These are phyloP conservation scores for Talinum fruticosum DNA, from an alignment of 148 eudicot genomes.

Conservation along the genomic window DNA sequence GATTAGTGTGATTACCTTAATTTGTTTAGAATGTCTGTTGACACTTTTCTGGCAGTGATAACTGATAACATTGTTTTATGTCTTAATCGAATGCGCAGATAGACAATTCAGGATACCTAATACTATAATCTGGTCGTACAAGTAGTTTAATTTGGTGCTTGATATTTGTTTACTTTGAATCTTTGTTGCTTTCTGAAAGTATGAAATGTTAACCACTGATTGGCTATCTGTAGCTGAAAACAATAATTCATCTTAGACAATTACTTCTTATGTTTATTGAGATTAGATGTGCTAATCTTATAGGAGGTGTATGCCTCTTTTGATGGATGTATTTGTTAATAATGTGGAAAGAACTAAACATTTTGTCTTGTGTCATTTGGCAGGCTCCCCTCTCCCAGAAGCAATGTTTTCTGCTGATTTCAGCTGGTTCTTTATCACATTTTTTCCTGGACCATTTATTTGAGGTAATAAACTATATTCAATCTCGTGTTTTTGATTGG, in stretches of 20 bases:
- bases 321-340: background rate
- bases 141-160: background rate
- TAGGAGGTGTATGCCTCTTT: background rate
- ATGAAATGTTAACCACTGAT: background rate
- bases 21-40: background rate
- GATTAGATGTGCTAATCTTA: background rate
- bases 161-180: background rate
- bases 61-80: background rate
- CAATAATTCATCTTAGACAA: background rate
- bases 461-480: slow-evolving; percentile 50
- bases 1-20: background rate
- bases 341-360: background rate
- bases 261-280: too few relatives aligned
- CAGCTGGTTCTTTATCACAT: slow-evolving; percentile 88
- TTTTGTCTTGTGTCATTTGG: slow-evolving; percentile 18
- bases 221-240: background rate
- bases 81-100: background rate
- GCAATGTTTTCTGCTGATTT: slow-evolving; percentile 69
- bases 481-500: background rate
- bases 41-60: background rate
- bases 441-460: slow-evolving; percentile 85
- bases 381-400: slow-evolving; percentile 62
- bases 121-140: background rate
- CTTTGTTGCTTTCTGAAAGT: background rate
- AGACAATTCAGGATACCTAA: background rate